Evolutionary conservation across 1,139 yeast species (phyloP), one percentile per base, ranked within the genome.

Genomic region (Blastobotrys arbuscula): DNA sequence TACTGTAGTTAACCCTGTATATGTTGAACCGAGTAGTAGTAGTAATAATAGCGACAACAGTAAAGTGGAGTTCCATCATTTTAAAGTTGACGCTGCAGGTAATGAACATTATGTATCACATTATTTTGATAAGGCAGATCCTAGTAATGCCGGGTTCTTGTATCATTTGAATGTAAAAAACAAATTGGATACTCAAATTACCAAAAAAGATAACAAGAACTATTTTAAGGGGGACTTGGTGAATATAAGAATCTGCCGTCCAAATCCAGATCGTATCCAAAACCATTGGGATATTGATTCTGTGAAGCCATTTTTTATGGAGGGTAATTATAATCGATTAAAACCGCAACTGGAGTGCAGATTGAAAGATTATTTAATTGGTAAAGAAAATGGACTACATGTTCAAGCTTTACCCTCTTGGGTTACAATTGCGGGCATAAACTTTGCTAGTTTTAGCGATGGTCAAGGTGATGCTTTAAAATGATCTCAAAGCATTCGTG

Each of bases 101-200:
- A 30, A 33, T 31, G 38, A 33, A 8, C 44, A 41, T 31, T 31
- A 20, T 41, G 28, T 41, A 6, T 41, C 44, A 8, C 44, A 41
- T 41, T 41, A 18, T 30, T 19, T 30, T 31, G 44, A 41, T 18
- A 16, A n/a, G 2, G 26, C 16, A n/a, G 28, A 19, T n/a, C 8
- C 13, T 21, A 39, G 4, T 2, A 30, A 31, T 30, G 4, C 18
- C 21, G 44, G 44, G 4, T 19, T 41, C 10, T 31, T 41, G 38
- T 30, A 30, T 16, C 44, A 41, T 30, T 30, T 41, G 37, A 41
- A 41, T 47, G 41, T 31, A 34, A 42, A 16, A 3, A 34, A 34
- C 38, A 34, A 33, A 8, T n/a, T 33, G 19, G 10, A n/a, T n/a
- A 10, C 16, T 8, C 16, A 10, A n/a, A 6, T 15, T 33, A 10